Evolutionary conservation across 352 stramenopile species (phyloP), one percentile per base, ranked within the genome.

Genomic region (Phytopythium vexans): DNA sequence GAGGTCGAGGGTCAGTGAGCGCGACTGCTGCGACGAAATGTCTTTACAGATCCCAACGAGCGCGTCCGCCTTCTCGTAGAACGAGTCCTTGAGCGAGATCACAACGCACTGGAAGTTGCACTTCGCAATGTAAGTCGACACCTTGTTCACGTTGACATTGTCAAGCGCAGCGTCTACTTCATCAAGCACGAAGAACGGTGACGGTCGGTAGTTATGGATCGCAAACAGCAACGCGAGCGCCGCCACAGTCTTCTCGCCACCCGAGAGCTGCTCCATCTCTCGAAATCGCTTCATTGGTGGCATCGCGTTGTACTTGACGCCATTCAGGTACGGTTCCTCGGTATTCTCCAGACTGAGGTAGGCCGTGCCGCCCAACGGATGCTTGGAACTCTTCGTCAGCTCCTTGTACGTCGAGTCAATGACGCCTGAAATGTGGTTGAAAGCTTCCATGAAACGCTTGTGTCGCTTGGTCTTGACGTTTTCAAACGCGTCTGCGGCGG

Each of bases 231-330:
- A 73, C 9, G 97, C 97, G 7, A 99, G 80, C n/a, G 97, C 95
- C 6, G 97, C 97, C 0, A 99, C 94, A 1, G 97, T 99, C 71
- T 99, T 99, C 77, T 99, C 97, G 11, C 97, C 97, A 37, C 97
- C 97, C 21, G 93, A 99, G 6, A 99, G 71, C 60, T 99, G 95
- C 51, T 98, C 92, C 88, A 99, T 99, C 58, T 99, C 95, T 49
- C 96, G 86, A 62, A 98, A 99, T 21, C 97, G 88, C 74, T 99
- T 99, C 87, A 98, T 99, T 4, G 97, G 97, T 21, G 97, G 97
- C 96, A 99, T 99, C 1, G 97, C 98, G 60, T 97, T 99, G 88
- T 99, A 99, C 78, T 99, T 99, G 65, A 99, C 93, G 7, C 97
- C 97, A 47, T 88, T 95, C n/a, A 98, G 66, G 64, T 98, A 99